Percentiles rank a stretch among this genome's conserved stretches.
phyloP scores from a whole-genome alignment of 106 monocot species.

The Narthecium ossifragum region DNA sequence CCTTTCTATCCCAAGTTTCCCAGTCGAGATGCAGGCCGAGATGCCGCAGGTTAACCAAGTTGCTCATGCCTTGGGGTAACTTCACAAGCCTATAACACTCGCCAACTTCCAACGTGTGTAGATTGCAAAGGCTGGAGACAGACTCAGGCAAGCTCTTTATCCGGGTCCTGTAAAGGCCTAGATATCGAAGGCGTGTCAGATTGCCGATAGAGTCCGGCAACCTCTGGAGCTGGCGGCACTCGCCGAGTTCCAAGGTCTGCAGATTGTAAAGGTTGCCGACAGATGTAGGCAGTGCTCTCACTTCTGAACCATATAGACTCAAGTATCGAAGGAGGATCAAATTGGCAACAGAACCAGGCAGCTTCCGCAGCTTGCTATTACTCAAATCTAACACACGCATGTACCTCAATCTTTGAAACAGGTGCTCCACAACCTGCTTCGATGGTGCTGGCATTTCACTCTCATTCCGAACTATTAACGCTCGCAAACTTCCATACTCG shows the following conservation, averaged over 20 bases:
- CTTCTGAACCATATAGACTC: neutral
- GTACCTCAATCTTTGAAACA: neutral
- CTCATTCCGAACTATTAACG: neutral
- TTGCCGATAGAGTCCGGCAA: conserved; percentile 8
- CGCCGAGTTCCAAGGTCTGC: neutral
- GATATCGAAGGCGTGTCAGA: neutral
- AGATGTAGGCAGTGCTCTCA: conserved; percentile 6
- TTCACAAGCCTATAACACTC: neutral
- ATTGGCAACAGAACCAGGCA: conserved; percentile 3
- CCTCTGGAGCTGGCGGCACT: neutral
- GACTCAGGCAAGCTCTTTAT: neutral
- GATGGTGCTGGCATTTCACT: neutral
- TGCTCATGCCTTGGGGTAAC: conserved; percentile 13
- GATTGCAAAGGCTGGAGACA: neutral
- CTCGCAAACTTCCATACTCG: neutral
- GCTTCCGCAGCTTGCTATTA: neutral
- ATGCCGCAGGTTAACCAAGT: conserved; percentile 6
- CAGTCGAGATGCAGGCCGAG: no score
- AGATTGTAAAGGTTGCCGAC: conserved; percentile 16
- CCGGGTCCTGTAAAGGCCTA: neutral
- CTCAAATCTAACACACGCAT: conserved; percentile 14
- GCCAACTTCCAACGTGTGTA: conserved; percentile 6
- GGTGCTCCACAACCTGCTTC: neutral
- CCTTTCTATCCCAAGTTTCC: no score
- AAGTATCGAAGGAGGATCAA: conserved; percentile 15